phyloP scores from a whole-genome alignment of 1,139 yeast species.

The Tardiomyces digboiensis region DNA sequence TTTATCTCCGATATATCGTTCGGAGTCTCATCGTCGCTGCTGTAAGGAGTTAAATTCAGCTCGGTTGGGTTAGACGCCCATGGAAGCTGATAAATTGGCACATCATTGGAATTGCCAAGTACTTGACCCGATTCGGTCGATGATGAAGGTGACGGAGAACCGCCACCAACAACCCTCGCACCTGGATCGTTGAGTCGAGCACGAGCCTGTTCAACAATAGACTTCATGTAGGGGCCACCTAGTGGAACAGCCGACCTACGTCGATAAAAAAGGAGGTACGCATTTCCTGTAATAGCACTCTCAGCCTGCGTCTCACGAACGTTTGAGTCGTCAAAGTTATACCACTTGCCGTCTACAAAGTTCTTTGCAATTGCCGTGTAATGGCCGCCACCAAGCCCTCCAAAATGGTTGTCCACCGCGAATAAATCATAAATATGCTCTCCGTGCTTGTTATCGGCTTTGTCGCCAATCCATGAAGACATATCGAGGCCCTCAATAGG shows the following conservation, averaged over 20 bases:
- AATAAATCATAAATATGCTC: conserved; percentile 61
- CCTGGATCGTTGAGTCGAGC: conserved; percentile 7
- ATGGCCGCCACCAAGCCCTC: conserved; percentile 97
- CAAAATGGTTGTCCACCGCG: conserved; percentile 93
- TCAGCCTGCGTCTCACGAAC: conserved; percentile 53
- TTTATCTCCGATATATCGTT: not conserved
- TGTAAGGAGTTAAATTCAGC: not conserved
- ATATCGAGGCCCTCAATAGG: conserved; percentile 82
- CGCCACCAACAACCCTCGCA: not conserved
- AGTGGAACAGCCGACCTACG: conserved; percentile 35
- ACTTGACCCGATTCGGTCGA: not conserved
- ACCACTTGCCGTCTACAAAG: conserved; percentile 73
- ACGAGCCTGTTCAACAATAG: conserved; percentile 19
- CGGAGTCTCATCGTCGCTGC: not conserved
- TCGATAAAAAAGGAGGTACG: conserved; percentile 79
- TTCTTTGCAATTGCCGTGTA: conserved; percentile 87
- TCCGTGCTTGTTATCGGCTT: conserved; percentile 29
- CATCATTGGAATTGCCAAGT: not conserved
- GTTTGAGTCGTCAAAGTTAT: conserved; percentile 80
- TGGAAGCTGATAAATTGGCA: not conserved
- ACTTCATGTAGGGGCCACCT: conserved; percentile 19
- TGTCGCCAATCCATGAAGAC: conserved; percentile 18
- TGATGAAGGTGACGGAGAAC: not conserved
- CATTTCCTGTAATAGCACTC: conserved; percentile 63
- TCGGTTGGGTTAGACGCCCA: not conserved